Conservation (phyloP, 768 basidiomycete genomes). For the Mycena albidolilacea region DNA sequence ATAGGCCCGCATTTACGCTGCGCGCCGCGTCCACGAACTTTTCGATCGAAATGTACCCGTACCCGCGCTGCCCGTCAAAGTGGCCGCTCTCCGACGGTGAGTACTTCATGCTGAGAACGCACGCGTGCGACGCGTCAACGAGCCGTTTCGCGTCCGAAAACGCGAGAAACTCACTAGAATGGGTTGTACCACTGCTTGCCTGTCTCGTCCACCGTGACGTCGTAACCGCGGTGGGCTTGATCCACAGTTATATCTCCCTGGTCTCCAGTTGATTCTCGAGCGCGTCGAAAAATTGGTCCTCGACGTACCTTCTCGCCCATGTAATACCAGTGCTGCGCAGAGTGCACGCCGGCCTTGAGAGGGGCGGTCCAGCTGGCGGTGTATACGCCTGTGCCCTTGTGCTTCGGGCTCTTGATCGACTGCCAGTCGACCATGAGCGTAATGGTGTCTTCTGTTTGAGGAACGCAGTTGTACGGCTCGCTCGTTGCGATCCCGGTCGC, state of each 20-base stretch:
- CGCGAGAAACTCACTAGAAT: constrained; percentile 78
- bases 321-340: constrained; percentile 95
- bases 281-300: constrained; percentile 18
- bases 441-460: constrained; percentile 94
- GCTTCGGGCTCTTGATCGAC: constrained; percentile 78
- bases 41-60: constrained; percentile 93
- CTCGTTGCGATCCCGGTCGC: constrained; percentile 92
- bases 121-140: constrained; percentile 23
- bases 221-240: constrained; percentile 95
- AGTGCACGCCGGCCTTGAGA: constrained; percentile 89
- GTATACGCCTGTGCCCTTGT: constrained; percentile 91
- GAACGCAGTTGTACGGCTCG: constrained; percentile 89
- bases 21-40: constrained; percentile 91
- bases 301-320: constrained; percentile 87
- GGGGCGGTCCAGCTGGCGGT: constrained; percentile 97
- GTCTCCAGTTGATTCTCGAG: constrained; percentile 26
- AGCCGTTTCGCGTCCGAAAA: constrained; percentile 31
- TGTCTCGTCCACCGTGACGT: constrained; percentile 86
- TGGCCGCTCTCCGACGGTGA: constrained; percentile 92
- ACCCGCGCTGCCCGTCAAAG: constrained; percentile 95
- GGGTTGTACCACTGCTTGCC: constrained; percentile 93
- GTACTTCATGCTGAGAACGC: constrained; percentile 86
- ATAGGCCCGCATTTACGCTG: constrained; percentile 79
- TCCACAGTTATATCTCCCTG: constrained; percentile 94
- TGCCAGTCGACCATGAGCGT: constrained; percentile 97